Evolutionary conservation across 495 filamentous ascomycete genomes (phyloP).

Genomic region (Xylaria bambusicola): DNA sequence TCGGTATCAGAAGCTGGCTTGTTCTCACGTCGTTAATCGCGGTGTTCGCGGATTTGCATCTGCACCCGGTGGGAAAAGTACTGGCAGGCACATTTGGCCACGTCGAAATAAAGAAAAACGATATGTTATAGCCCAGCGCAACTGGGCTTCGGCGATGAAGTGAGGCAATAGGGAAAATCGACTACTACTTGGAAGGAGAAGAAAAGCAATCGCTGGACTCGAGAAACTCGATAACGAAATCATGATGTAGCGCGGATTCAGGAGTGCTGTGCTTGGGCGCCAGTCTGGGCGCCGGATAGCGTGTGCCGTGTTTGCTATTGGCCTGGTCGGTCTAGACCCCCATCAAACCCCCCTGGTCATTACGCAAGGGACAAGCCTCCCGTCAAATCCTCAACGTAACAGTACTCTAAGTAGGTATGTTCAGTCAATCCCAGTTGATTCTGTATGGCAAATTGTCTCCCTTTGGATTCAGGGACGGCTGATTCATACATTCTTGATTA

Average conservation of each 20-base stretch:
- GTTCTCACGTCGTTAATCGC: background rate
- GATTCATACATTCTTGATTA: background rate
- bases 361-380: background rate
- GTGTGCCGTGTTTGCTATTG: background rate
- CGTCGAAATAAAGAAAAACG: background rate
- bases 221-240: constrained; percentile 7
- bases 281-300: background rate
- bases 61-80: constrained; percentile 19
- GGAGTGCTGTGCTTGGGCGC: background rate
- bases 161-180: background rate
- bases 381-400: background rate
- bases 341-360: background rate
- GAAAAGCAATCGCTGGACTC: background rate
- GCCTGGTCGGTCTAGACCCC: background rate
- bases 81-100: constrained; percentile 11
- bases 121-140: background rate
- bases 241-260: constrained; percentile 21
- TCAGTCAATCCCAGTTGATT: no score
- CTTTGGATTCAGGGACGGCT: background rate
- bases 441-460: background rate
- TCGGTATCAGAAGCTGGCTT: constrained; percentile 1
- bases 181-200: background rate
- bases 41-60: constrained; percentile 5
- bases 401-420: background rate
- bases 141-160: background rate